phyloP scores from a whole-genome alignment of 768 basidiomycete genomes.

The Saitozyma sp. region DNA sequence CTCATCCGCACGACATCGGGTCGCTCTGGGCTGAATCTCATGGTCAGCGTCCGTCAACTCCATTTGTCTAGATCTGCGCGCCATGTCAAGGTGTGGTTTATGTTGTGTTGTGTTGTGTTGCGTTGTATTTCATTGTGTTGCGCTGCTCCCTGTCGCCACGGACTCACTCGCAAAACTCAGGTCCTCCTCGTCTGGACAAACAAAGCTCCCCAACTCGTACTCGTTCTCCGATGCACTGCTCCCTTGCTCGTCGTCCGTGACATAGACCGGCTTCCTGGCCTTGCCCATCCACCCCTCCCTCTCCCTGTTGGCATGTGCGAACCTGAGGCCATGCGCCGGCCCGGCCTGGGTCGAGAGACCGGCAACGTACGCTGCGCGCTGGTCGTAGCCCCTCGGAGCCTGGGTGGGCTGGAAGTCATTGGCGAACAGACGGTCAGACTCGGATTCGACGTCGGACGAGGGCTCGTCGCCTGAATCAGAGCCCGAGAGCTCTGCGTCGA shows the following conservation, averaged over 20 bases:
- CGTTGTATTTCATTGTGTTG: not conserved
- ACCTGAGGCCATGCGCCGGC: slow-evolving; percentile 29
- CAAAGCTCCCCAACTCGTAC: slow-evolving; percentile 46
- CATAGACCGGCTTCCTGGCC: slow-evolving; percentile 40
- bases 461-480: slow-evolving; percentile 30
- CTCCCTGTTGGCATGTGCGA: slow-evolving; percentile 18
- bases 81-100: too few relatives aligned
- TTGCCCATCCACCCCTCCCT: slow-evolving; percentile 37
- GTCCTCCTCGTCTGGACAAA: slow-evolving; percentile 40
- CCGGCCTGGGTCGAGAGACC: slow-evolving; percentile 46
- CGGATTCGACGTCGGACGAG: slow-evolving; percentile 22
- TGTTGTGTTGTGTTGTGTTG: too few relatives aligned
- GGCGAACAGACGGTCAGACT: slow-evolving; percentile 48
- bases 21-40: slow-evolving; percentile 8
- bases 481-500: slow-evolving; percentile 42
- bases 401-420: slow-evolving; percentile 52
- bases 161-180: slow-evolving; percentile 30
- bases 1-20: slow-evolving; percentile 3
- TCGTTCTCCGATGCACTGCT: slow-evolving; percentile 32
- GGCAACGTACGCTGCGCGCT: slow-evolving; percentile 45
- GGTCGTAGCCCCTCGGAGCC: slow-evolving; percentile 52
- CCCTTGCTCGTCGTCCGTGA: slow-evolving; percentile 38
- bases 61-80: not conserved
- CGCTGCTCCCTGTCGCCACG: not conserved
- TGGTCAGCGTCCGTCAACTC: not conserved